Conservation (phyloP, 2,329 filamentous ascomycete genomes). For the Pseudopithomyces chartarum region DNA sequence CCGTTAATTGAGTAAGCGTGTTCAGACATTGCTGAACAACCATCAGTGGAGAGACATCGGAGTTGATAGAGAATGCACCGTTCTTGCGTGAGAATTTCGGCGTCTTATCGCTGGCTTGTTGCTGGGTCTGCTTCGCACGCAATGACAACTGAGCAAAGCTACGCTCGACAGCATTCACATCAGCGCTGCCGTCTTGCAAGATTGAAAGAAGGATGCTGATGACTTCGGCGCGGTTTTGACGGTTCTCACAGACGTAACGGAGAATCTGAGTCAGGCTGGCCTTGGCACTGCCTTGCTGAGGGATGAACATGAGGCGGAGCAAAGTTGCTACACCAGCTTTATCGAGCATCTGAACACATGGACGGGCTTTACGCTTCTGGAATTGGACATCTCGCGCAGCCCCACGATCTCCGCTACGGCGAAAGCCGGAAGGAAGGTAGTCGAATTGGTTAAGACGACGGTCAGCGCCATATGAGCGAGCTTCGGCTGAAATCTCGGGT, state of each 20-base stretch:
- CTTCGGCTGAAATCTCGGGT: slow-evolving; percentile 84
- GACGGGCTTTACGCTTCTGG: slow-evolving; percentile 71
- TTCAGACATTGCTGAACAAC: slow-evolving; percentile 95
- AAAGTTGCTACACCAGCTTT: slow-evolving; percentile 95
- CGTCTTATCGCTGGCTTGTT: slow-evolving; percentile 69
- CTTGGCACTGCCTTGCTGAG: slow-evolving; percentile 85
- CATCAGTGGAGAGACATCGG: slow-evolving; percentile 90
- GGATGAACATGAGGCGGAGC: slow-evolving; percentile 97
- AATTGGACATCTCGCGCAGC: slow-evolving; percentile 51
- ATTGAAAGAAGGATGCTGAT: slow-evolving; percentile 92
- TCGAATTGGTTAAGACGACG: slow-evolving; percentile 60
- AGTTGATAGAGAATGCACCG: slow-evolving; percentile 68
- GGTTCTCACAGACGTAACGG: slow-evolving; percentile 90
- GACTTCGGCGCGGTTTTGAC: slow-evolving; percentile 93
- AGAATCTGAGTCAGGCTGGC: slow-evolving; percentile 85
- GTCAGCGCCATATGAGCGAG: slow-evolving; percentile 69
- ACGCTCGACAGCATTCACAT: slow-evolving; percentile 90
- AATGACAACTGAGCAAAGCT: slow-evolving; percentile 94
- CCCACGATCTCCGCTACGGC: slow-evolving; percentile 39
- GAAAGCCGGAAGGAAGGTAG: slow-evolving; percentile 30
- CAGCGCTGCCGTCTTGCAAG: slow-evolving; percentile 90
- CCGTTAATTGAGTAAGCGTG: slow-evolving; percentile 80
- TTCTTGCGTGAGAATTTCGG: slow-evolving; percentile 80
- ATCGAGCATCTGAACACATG: slow-evolving; percentile 94
- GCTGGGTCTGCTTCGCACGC: slow-evolving; percentile 78